Base-by-base conservation (phyloP, 2,329 filamentous ascomycete species). In the Colletotrichum noveboracense region DNA sequence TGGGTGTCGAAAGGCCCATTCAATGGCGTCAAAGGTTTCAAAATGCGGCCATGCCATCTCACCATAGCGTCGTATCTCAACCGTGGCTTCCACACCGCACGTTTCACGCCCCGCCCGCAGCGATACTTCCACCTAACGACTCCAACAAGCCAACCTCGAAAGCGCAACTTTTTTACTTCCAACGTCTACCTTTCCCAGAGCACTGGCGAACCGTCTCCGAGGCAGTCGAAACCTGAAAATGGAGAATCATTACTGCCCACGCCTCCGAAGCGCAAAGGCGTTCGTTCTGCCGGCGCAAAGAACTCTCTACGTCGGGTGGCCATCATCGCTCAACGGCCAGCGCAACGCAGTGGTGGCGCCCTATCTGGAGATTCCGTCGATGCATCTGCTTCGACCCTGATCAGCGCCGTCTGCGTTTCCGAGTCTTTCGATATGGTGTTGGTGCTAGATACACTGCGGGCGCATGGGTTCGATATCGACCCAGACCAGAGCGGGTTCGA, bases 231-330 rank as follows among this genome's bases (percentile, higher is more conserved):
- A 74, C 30, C 32, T 4, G 67, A 61, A 38, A 69, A 68, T 38
- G 66, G 71, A 6, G 71, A 68, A 6, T 14, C 24, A 10, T 21
- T 24, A 14, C 48, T 69, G 34, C 74, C 30, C 24, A 48, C 24
- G 52, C 60, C 6, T 28, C 70, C n/a, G 8, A 90, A 89, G 80
- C 86, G 88, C 72, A 90, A 89, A 73, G 84, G 86, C 8, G 84
- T 85, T 5, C 84, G 89, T 55, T 80, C 85, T 1, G 82, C 86
- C 5, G 85, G 86, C 5, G 84, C 91, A 60, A 94, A 95, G 78
- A 94, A 93, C 77, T 97, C 95, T 3, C 88, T 98, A 36, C 92
- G 96, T 71, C 91, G 96, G 74, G 95, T 98, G 14, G 95, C 96
- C 36, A 94, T 95, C 21, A 95, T 97, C 80, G 96, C 96, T 21